These are phyloP conservation scores for Noccaea caerulescens DNA, from an alignment of 345 rosid genomes.

Conservation along the genomic window DNA sequence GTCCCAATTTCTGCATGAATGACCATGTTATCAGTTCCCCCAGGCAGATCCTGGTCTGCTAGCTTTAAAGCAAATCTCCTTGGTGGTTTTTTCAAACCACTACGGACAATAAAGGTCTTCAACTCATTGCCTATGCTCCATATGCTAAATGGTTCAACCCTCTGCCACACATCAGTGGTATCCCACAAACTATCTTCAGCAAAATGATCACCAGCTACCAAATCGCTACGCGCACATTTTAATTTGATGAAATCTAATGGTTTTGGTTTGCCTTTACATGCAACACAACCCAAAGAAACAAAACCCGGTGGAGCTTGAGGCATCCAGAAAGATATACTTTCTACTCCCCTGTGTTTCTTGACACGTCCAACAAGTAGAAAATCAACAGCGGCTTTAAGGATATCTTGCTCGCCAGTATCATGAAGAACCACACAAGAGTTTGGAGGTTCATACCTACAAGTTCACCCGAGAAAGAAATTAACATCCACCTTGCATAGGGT, in stretches of 20 bases:
- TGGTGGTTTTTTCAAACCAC: conserved; percentile 89
- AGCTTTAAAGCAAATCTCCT: conserved; percentile 88
- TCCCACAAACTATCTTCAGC: conserved; percentile 92
- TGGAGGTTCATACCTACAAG: conserved; percentile 83
- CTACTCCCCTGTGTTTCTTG: conserved; percentile 84
- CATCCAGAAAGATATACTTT: conserved; percentile 86
- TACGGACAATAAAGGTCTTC: conserved; percentile 83
- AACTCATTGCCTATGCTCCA: conserved; percentile 78
- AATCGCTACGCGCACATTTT: conserved; percentile 84
- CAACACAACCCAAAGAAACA: conserved; percentile 91
- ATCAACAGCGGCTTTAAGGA: conserved; percentile 65
- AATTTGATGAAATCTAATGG: conserved; percentile 60
- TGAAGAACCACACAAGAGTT: conserved; percentile 78
- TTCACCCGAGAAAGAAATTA: conserved; percentile 34
- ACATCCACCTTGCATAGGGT: conserved; percentile 8
- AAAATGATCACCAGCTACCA: conserved; percentile 86
- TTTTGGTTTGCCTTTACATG: conserved; percentile 76
- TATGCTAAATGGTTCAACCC: conserved; percentile 75
- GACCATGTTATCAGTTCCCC: conserved; percentile 72
- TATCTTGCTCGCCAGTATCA: conserved; percentile 68
- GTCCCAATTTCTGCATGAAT: conserved; percentile 76
- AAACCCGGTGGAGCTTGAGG: conserved; percentile 96
- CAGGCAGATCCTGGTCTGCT: conserved; percentile 64
- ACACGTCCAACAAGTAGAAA: conserved; percentile 80
- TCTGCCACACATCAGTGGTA: conserved; percentile 66